phyloP scores from a whole-genome alignment of 2,329 filamentous ascomycete species.

The Hirsutella minnesotensis region DNA sequence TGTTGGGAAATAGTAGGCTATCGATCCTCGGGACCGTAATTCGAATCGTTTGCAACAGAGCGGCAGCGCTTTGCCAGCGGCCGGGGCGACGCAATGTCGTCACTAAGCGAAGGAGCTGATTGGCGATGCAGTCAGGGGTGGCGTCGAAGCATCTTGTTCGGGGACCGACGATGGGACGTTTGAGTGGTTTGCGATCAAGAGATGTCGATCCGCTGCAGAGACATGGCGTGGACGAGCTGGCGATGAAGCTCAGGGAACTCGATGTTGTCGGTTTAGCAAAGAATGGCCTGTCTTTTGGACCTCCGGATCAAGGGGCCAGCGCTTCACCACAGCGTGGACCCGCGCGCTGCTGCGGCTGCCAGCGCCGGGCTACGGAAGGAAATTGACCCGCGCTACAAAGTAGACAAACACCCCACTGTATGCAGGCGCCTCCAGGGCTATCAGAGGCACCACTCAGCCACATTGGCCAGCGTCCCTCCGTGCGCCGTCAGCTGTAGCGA shows the following conservation, averaged over 20 bases:
- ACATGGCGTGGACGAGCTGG: not conserved
- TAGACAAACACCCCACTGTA: no score
- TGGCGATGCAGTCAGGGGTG: conserved; percentile 8
- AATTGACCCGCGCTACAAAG: not conserved
- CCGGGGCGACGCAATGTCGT: conserved; percentile 7
- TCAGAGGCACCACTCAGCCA: no score
- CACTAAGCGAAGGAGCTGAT: conserved; percentile 7
- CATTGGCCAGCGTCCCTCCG: no score
- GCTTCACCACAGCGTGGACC: no score
- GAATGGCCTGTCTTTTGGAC: no score
- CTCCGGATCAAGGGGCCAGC: no score
- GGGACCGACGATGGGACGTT: conserved; percentile 4
- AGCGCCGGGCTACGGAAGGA: not conserved
- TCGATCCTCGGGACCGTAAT: no score
- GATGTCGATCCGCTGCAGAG: not conserved
- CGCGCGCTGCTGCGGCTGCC: not conserved
- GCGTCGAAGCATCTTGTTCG: conserved; percentile 16
- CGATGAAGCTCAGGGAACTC: not conserved
- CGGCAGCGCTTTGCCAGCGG: not conserved
- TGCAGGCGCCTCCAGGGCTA: no score
- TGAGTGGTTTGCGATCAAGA: not conserved
- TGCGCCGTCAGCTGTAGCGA: not conserved
- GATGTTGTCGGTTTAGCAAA: not conserved
- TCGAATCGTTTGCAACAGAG: not conserved
- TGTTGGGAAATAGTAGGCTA: conserved; percentile 5